Evolutionary conservation across 208 protist genomes (phyloP).

Genomic region (Plasmodiophora brassicae): DNA sequence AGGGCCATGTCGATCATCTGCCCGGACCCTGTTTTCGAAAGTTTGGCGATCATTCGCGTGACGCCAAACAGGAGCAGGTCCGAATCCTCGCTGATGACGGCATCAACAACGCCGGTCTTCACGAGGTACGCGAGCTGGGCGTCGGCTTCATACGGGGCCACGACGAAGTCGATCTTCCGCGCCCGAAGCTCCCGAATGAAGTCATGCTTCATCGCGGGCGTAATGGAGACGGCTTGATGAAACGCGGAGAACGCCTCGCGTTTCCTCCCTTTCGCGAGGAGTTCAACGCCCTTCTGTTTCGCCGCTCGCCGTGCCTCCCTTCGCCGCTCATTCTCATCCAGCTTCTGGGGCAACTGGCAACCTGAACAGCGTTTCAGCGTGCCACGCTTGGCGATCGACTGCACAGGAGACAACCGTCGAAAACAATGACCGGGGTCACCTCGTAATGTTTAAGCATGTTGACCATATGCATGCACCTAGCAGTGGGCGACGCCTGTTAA

Average conservation of each 20-base stretch:
- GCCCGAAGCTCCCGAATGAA: constrained; percentile 61
- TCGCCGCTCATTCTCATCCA: not conserved
- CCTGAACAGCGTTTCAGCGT: too few species aligned
- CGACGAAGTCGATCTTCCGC: not conserved
- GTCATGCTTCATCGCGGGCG: constrained; percentile 63
- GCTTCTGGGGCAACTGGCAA: not conserved
- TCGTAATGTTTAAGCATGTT: not conserved
- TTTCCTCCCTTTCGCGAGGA: not conserved
- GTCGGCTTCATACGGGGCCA: constrained; percentile 71
- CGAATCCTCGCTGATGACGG: constrained; percentile 93
- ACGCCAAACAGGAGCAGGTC: constrained; percentile 90
- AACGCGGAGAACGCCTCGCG: constrained; percentile 48
- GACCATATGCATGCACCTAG: not conserved
- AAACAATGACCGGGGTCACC: not conserved
- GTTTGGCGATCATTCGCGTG: not conserved
- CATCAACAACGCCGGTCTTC: constrained; percentile 74
- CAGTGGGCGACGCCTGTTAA: not conserved
- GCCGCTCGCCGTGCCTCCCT: not conserved
- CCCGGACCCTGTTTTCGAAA: not conserved
- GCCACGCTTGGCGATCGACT: too few species aligned
- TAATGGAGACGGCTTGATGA: constrained; percentile 69
- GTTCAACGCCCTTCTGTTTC: not conserved
- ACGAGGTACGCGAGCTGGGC: constrained; percentile 92
- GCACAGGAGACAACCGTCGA: too few species aligned
- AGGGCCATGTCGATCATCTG: not conserved